Evolutionary conservation across 2,329 filamentous ascomycete genomes (phyloP).

Genomic region (Clonostachys rhizophaga): DNA sequence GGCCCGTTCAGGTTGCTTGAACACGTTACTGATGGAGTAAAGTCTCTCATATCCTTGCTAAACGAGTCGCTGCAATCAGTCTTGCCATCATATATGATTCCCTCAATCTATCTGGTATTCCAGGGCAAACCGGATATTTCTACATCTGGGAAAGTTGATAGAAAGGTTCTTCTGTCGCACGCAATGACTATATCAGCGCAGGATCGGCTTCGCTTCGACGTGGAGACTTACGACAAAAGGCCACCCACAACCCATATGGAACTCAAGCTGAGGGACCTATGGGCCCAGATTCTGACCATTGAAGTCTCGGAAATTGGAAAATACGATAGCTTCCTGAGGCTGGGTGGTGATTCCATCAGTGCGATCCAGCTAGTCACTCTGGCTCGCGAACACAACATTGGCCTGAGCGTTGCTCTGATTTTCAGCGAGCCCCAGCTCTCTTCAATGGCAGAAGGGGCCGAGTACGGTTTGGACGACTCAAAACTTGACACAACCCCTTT

Average conservation of each 20-base stretch:
- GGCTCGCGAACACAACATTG: conserved; percentile 1
- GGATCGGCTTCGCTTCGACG: not conserved
- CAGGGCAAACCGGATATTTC: conserved; percentile 5
- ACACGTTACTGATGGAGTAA: not conserved
- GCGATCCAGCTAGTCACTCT: conserved; percentile 5
- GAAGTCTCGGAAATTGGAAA: conserved; percentile 1
- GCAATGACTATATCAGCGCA: not conserved
- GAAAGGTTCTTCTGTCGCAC: not conserved
- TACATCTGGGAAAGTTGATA: conserved; percentile 4
- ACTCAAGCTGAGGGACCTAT: conserved; percentile 3
- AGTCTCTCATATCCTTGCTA: conserved; percentile 1
- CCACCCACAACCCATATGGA: conserved; percentile 2
- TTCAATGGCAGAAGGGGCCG: not conserved
- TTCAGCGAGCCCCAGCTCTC: conserved; percentile 5
- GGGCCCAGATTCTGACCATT: conserved; percentile 3
- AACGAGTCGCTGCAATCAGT: not conserved
- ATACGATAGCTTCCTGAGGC: conserved; percentile 5
- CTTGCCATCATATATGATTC: conserved; percentile 7
- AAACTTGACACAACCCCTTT: no score
- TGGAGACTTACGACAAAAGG: not conserved
- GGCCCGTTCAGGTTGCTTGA: not conserved
- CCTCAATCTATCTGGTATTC: conserved; percentile 5
- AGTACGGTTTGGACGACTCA: no score
- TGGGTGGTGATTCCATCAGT: conserved; percentile 8
- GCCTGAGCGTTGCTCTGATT: conserved; percentile 3